phyloP scores from a whole-genome alignment of 441 rosid genomes.

The Sinapis alba region DNA sequence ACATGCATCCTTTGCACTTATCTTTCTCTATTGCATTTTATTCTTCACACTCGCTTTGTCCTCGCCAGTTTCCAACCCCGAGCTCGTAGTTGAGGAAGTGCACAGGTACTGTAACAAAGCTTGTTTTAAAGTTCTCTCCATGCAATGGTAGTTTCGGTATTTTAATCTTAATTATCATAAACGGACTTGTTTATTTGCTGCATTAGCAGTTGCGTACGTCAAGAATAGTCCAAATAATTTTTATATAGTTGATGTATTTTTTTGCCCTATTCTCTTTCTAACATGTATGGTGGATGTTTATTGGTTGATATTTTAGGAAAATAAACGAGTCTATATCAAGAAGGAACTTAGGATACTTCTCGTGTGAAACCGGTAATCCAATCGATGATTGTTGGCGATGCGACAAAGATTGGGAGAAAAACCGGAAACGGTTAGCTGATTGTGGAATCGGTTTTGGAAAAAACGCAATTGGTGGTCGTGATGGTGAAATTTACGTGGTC shows the following conservation, averaged over 20 bases:
- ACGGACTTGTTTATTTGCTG: not conserved
- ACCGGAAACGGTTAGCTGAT: slow-evolving; percentile 79
- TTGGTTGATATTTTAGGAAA: slow-evolving; percentile 50
- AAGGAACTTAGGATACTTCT: slow-evolving; percentile 73
- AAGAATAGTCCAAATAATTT: not conserved
- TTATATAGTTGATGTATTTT: not conserved
- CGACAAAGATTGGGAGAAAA: slow-evolving; percentile 85
- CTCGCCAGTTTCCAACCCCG: slow-evolving; percentile 59
- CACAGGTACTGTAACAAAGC: slow-evolving; percentile 49
- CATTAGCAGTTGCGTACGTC: slow-evolving; percentile 9
- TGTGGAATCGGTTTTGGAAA: slow-evolving; percentile 95
- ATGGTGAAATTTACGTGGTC: slow-evolving; percentile 81
- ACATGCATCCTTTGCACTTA: not conserved
- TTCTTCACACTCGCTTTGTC: slow-evolving; percentile 48
- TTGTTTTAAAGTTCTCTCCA: not conserved
- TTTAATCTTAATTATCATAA: slow-evolving; percentile 1
- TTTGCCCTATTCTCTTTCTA: not conserved
- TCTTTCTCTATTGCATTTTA: slow-evolving; percentile 44
- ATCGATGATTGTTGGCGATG: slow-evolving; percentile 98
- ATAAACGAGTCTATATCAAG: slow-evolving; percentile 61
- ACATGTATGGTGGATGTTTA: not conserved
- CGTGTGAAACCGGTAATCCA: slow-evolving; percentile 90
- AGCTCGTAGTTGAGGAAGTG: slow-evolving; percentile 62
- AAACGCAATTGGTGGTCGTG: slow-evolving; percentile 82
- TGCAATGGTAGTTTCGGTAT: not conserved